Evolutionary conservation across 129 eudicot species (phyloP), one percentile per base, ranked within the genome.

Genomic region (Flaveria bidentis): DNA sequence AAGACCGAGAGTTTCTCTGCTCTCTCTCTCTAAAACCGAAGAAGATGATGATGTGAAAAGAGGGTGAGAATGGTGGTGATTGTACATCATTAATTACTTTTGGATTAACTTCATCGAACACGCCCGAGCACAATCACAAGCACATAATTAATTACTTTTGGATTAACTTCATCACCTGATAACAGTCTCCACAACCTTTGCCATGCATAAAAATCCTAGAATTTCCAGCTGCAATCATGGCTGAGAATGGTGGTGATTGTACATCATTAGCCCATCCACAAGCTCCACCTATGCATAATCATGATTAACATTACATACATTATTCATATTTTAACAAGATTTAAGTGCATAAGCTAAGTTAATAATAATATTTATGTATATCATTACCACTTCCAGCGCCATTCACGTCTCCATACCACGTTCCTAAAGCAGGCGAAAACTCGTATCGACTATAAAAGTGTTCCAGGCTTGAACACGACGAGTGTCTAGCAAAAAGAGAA

Each of bases 131-230:
- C n/a, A n/a, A n/a, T n/a, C n/a, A n/a, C n/a, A n/a, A n/a, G n/a
- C n/a, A n/a, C n/a, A 30, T 30, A 30, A 30, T 30, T 30, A 30
- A 30, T 30, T 30, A 30, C 36, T 30, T 30, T 30, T 30, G 5
- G 36, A 30, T 30, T 36, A 36, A 36, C 7, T 36, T 36, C 41
- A 36, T 36, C 41, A 83, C 87, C 84, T 75, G 67, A 62, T 79
- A 83, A 71, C 87, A 83, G 10, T 80, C 69, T 10, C 84, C 87
- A 45, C 87, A 83, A 11, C 87, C 87, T 69, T 79, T 83, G 46
- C 87, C 87, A 23, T 49, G 20, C 62, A 47, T 11, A 75, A 25
- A 79, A 5, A 79, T 42, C 12, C 67, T 75, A 58, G 81, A 52
- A 75, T 79, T 83, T 55, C 84, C 87, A 11, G 84, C 78, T 15